Percentiles rank a stretch among this genome's conserved stretches.
These are phyloP conservation scores for Buddleja alternifolia DNA, from an alignment of 257 asterid genomes.

Conservation along the genomic window DNA sequence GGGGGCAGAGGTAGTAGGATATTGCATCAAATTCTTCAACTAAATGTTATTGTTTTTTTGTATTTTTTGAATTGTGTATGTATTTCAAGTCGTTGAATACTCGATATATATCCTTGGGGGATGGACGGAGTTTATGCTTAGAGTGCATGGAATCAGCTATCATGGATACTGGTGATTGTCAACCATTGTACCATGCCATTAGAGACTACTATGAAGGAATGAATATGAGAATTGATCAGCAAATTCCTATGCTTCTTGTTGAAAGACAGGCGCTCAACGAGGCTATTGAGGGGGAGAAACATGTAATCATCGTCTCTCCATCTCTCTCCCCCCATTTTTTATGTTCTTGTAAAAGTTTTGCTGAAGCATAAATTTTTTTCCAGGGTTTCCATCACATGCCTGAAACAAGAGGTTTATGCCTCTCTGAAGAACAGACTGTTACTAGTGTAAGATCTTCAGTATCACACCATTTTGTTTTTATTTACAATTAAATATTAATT, in stretches of 20 bases:
- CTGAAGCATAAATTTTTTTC: neutral
- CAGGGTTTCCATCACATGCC: conserved; percentile 99
- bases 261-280: conserved; percentile 95
- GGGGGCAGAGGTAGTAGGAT: too few relatives aligned
- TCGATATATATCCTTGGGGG: conserved; percentile 76
- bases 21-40: neutral
- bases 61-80: too few relatives aligned
- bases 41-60: neutral
- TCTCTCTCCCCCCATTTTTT: neutral
- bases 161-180: conserved; percentile 97
- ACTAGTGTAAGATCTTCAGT: conserved; percentile 66
- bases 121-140: conserved; percentile 89
- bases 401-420: conserved; percentile 95
- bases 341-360: neutral
- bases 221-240: conserved; percentile 93
- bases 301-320: conserved; percentile 41
- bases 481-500: conserved; percentile 1
- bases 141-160: conserved; percentile 98
- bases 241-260: conserved; percentile 96
- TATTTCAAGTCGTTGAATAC: conserved; percentile 65
- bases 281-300: conserved; percentile 97
- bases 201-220: conserved; percentile 96
- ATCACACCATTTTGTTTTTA: conserved; percentile 15
- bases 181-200: conserved; percentile 86
- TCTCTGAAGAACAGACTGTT: conserved; percentile 97